phyloP scores from a whole-genome alignment of 768 basidiomycete genomes.

The Guyanaporus albipodus region DNA sequence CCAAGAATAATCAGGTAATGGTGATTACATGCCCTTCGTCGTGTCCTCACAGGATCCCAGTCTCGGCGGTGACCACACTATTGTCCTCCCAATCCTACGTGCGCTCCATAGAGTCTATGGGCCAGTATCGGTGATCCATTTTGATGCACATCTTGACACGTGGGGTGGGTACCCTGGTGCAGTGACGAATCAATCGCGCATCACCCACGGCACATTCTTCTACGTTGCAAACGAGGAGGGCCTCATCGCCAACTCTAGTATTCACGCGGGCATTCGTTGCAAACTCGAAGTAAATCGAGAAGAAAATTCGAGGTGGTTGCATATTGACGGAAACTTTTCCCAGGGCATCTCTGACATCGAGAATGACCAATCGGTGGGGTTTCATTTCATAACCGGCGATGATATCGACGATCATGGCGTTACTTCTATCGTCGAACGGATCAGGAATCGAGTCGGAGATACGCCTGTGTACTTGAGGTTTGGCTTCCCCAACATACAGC shows the following conservation, averaged over 20 bases:
- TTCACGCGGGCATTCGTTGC: conserved; percentile 85
- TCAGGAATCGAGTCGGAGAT: conserved; percentile 67
- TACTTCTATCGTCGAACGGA: conserved; percentile 61
- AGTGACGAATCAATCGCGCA: conserved; percentile 53
- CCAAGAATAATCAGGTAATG: conserved; percentile 67
- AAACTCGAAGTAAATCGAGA: conserved; percentile 51
- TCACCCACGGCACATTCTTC: conserved; percentile 89
- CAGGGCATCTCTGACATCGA: conserved; percentile 38
- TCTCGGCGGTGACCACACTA: conserved; percentile 86
- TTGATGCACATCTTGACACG: conserved; percentile 76
- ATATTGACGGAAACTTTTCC: background rate
- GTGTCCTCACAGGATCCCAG: conserved; percentile 9
- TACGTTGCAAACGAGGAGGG: conserved; percentile 75
- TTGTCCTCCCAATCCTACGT: conserved; percentile 81
- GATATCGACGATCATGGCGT: conserved; percentile 83
- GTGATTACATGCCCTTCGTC: background rate
- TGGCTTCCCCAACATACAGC: background rate
- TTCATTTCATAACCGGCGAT: conserved; percentile 73
- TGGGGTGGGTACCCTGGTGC: conserved; percentile 40
- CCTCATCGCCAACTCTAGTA: conserved; percentile 64
- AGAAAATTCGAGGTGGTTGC: conserved; percentile 7
- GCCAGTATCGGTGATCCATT: conserved; percentile 79
- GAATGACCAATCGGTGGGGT: conserved; percentile 70
- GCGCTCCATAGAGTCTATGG: conserved; percentile 77
- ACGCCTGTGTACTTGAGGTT: conserved; percentile 75